Base-by-base conservation (phyloP, 2,329 filamentous ascomycete species). In the Mariannaea elegans region DNA sequence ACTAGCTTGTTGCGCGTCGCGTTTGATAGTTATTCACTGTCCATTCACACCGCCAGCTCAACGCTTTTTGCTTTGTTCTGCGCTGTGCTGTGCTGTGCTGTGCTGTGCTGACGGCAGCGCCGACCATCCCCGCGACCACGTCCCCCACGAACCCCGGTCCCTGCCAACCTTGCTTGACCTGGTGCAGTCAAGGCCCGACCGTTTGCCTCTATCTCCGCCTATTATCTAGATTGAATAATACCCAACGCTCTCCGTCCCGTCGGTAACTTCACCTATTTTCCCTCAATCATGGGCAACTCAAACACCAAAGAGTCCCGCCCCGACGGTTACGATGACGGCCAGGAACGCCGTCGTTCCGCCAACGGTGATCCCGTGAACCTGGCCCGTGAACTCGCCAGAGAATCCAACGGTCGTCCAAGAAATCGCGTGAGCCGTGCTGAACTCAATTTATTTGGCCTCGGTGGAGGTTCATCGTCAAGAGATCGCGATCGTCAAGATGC, bases 381-480 rank as follows among this genome's bases (percentile, higher is more conserved):
- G 16, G 63, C 66, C 18, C 65, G 67, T 46, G 71, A 71, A 27
- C 56, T 66, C 45, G 38, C 62, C 27, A 61, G 61, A 56, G 63
- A 68, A 13, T 10, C 59, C 8, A 65, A 61, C 29, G 29, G 61
- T 27, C 67, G 71, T 53, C 63, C 68, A 29, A 65, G 67, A 31
- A 66, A 66, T 21, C 73, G 73, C 47, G 61, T 71, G 46, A 80
- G 77, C 63, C 76, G 84, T 18, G 75, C 76, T 8, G 83, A 86
- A 36, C 69, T 86, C 14, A 75, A 76, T 23, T 72, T 84, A 10
- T 74, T 86, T 24, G 80, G 79, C 18, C 66, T 85, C 7, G 68
- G 75, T 9, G 68, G 75, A 9, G 68, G 78, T 24, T 68, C 75
- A 27, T 74, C 73, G 16, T 77, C 79, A 3, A 73, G 75, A 16